Evolutionary conservation across 2,329 filamentous ascomycete species (phyloP), one percentile per base, ranked within the genome.

Genomic region (Epichloe festucae): DNA sequence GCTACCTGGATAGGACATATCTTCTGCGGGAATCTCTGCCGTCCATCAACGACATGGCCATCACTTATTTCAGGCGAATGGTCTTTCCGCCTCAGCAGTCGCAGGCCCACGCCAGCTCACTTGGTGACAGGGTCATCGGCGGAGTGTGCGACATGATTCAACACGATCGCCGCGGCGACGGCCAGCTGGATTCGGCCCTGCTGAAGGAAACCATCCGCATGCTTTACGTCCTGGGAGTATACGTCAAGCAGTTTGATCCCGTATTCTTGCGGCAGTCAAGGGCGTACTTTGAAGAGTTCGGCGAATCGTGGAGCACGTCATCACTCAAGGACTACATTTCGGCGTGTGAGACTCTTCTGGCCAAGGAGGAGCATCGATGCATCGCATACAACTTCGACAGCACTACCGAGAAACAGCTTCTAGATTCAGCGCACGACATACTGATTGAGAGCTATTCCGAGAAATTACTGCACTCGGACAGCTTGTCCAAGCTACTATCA

Each of bases 1-100:
- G 89, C 70, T 98, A 90, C 62, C 77, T 98, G 57, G 91, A 98
- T 65, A 83, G 93, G 56, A 87, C 89, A 2, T 96, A 89, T 63
- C 75, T 98, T 7, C 73, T 95, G 2, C 83, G 85, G 52, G 82
- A 83, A 45, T 80, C 84, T 21, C 70, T 77, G 38, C 75, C 77
- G 10, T 85, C 85, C 36, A 81, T 98, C 52, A 85, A 90, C 61
- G 88, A 95, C 62, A 82, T 95, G 72, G 81, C 84, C 5, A 81
- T 93, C 51, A 69, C 75, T 14, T 77, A 89, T 54, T 98, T 97
- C 64, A 79, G 87, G 50, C 77, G 69, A 54, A 75, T 74, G 58
- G 66, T 75, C 3, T 83, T 76, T 57, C 65, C 67, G 12, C 21
- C 10, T 7, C 41, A 43, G 15, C 50, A 38, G 34, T 50, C 52